phyloP scores from a whole-genome alignment of 2,329 filamentous ascomycete species.

The Alternaria infectoria region DNA sequence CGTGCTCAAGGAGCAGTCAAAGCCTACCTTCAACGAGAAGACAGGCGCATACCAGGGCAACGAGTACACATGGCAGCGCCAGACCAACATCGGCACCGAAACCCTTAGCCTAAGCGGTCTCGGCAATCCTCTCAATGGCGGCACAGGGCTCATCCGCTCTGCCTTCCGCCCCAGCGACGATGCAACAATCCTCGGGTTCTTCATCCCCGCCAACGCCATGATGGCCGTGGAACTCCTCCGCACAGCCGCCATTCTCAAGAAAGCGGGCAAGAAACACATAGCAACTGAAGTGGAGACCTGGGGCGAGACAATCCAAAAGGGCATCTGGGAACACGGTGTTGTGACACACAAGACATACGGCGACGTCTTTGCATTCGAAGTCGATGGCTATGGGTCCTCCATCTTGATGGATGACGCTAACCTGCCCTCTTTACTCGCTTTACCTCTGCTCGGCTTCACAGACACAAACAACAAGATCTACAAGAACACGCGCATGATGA shows the following conservation, averaged over 20 bases:
- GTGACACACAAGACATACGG: conserved; percentile 77
- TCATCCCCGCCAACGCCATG: conserved; percentile 95
- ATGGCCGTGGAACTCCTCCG: conserved; percentile 88
- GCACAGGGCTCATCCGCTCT: conserved; percentile 84
- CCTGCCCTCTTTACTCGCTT: conserved; percentile 77
- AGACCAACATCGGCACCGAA: conserved; percentile 83
- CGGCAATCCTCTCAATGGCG: conserved; percentile 88
- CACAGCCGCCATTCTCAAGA: conserved; percentile 71
- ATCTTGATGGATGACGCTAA: conserved; percentile 93
- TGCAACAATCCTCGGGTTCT: conserved; percentile 90
- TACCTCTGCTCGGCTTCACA: conserved; percentile 81
- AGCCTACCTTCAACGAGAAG: conserved; percentile 76
- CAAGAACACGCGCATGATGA: conserved; percentile 84
- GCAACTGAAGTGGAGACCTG: conserved; percentile 60
- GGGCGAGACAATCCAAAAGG: conserved; percentile 71
- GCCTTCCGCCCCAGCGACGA: conserved; percentile 96
- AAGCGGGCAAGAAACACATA: conserved; percentile 62
- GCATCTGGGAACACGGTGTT: conserved; percentile 84
- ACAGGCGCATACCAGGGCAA: conserved; percentile 72
- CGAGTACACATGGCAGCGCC: conserved; percentile 84
- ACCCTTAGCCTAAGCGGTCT: conserved; percentile 81
- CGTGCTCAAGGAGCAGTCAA: conserved; percentile 79
- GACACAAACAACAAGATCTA: conserved; percentile 72
- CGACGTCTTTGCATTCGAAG: conserved; percentile 83
- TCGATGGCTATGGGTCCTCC: conserved; percentile 82